Conservation (phyloP, 768 basidiomycete genomes). For the Gloeopeniophorella convolvens region DNA sequence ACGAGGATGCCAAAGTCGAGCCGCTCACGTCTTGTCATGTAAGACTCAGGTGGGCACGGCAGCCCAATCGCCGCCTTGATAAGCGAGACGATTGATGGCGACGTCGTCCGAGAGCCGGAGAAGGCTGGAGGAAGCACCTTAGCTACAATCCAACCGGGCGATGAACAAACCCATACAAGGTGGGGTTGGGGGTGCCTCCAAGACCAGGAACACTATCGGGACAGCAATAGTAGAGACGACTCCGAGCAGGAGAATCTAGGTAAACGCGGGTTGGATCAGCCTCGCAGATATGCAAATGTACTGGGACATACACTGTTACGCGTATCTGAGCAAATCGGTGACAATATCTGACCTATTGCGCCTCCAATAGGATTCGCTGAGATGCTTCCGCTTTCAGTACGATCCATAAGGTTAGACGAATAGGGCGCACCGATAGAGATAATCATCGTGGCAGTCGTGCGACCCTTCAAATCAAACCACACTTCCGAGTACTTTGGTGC, state of each 20-base stretch:
- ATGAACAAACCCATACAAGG: slow-evolving; percentile 64
- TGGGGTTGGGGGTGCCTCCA: slow-evolving; percentile 60
- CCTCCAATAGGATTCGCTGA: slow-evolving; percentile 73
- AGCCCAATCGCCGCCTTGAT: slow-evolving; percentile 45
- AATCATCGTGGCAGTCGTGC: slow-evolving; percentile 71
- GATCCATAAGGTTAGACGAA: background rate
- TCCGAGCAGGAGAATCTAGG: slow-evolving; percentile 63
- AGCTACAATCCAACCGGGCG: background rate
- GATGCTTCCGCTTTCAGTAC: slow-evolving; percentile 49
- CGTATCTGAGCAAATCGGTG: slow-evolving; percentile 47
- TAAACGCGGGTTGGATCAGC: background rate
- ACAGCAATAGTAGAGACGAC: slow-evolving; percentile 59
- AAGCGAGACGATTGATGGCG: slow-evolving; percentile 48
- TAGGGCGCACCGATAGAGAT: slow-evolving; percentile 36
- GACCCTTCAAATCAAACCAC: slow-evolving; percentile 73
- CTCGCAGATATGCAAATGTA: too few relatives aligned
- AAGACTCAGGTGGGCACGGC: slow-evolving; percentile 34
- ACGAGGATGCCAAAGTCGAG: slow-evolving; percentile 60
- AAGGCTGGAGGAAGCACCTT: slow-evolving; percentile 39
- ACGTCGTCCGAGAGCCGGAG: slow-evolving; percentile 49
- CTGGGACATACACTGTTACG: slow-evolving; percentile 41
- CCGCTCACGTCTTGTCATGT: slow-evolving; percentile 62
- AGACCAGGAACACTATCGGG: slow-evolving; percentile 55
- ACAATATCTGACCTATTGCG: slow-evolving; percentile 66
- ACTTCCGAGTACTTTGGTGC: slow-evolving; percentile 77